Evolutionary conservation across 2,329 filamentous ascomycete species (phyloP).

Genomic region (Lasiodiplodia sp.): DNA sequence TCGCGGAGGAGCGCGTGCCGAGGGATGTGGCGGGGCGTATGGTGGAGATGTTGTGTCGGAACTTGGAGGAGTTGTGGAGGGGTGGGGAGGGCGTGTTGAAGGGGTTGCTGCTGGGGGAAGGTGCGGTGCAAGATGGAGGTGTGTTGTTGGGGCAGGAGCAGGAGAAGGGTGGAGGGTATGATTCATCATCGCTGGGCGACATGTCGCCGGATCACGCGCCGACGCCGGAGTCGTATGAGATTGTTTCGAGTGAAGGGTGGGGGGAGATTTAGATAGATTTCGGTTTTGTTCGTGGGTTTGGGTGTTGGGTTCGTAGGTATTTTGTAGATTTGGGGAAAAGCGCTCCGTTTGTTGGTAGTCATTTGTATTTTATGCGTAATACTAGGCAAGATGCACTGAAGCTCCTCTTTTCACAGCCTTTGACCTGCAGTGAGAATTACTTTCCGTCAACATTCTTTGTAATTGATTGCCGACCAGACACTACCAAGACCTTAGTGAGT

Average conservation of each 20-base stretch:
- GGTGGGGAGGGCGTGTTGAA: neutral
- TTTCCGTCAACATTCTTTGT: too few relatives aligned
- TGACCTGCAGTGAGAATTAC: too few relatives aligned
- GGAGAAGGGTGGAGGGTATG: neutral
- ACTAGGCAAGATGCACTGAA: too few relatives aligned
- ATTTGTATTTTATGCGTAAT: too few relatives aligned
- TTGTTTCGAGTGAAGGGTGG: neutral
- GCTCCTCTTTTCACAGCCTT: too few relatives aligned
- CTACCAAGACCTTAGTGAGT: too few relatives aligned
- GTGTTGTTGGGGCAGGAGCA: neutral
- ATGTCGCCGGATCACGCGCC: neutral
- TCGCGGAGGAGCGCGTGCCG: neutral
- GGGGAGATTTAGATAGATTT: neutral
- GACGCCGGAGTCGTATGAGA: neutral
- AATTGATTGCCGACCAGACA: too few relatives aligned
- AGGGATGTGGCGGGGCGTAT: neutral
- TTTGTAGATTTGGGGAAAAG: neutral
- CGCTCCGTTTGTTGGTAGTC: neutral
- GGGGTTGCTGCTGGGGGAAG: neutral
- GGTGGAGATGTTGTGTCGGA: neutral
- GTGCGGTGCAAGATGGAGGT: neutral
- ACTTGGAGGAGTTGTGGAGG: neutral
- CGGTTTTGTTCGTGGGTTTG: neutral
- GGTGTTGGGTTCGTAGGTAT: neutral
- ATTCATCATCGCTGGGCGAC: neutral